Evolutionary conservation across 768 basidiomycete species (phyloP), one percentile per base, ranked within the genome.

Genomic region (Naganishia randhawae): DNA sequence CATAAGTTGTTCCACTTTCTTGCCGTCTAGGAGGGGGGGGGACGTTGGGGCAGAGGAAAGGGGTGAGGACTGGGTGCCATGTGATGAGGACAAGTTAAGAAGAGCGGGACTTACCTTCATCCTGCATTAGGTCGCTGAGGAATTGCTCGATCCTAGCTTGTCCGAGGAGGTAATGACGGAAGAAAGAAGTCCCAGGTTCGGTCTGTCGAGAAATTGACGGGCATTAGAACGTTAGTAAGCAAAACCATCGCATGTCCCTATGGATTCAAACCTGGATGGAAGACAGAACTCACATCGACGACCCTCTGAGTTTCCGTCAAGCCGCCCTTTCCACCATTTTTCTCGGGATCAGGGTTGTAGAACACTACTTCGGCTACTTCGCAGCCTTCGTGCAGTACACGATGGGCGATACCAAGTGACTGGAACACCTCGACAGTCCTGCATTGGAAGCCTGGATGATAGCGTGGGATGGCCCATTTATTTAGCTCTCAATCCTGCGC

Each of bases 391-490:
- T 67, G 39, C 8, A 48, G 41, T 14, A 67, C 66, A 2, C 51
- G 52, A 50, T 67, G 66, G 10, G 66, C 66, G n/a, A 67, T 57
- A 57, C 54, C 66, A 19, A 67, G 54, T 9, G 66, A 41, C 31
- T 67, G 41, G 66, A 67, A 67, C 14, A 67, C 66, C 42, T 67
- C 66, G 39, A 67, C 66, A n/a, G 66, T 67, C 27, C 66, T 33
- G 41, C 51, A 54, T 57, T 67, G 66, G 31, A 67, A 67, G 10
- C 57, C 57, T 61, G 54, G 33, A 19, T n/a, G n/a, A n/a, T 9
- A 16, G 41, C 64, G 50, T 52, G 45, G 8, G 14, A 5, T n/a
- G 22, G 1, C 35, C 25, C 22, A 14, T 42, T 25, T 16, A 48
- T n/a, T n/a, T n/a, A n/a, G n/a, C n/a, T n/a, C n/a, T n/a, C n/a